Evolutionary conservation across 1,139 yeast species (phyloP), one percentile per base, ranked within the genome.

Genomic region (Maudiozyma humilis): DNA sequence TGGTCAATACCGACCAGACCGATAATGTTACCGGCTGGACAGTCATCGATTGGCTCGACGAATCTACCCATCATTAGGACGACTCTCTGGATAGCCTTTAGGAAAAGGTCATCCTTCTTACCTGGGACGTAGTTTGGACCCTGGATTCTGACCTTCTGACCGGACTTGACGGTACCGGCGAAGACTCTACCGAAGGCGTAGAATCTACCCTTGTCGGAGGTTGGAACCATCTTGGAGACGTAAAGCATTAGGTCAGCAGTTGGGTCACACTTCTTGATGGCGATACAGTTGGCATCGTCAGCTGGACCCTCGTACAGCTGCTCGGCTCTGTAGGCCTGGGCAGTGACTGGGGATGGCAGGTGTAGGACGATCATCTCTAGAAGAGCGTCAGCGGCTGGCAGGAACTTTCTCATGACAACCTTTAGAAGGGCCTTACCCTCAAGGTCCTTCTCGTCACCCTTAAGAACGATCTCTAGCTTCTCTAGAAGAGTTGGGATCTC

Each of bases 211-310:
- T 89, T 91, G 75, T 91, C 98, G 64, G 97, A 89, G 69, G 98
- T 91, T 74, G 98, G 98, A 64, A 91, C 97, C 98, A 91, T 91
- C 95, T 91, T 91, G 76, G 98, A 91, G 69, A 91, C 91, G 88
- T 91, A 91, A 72, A 91, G 81, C 98, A 91, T 91, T 70, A 91
- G 85, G 70, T 91, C 97, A 64, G 94, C 95, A 68, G 75, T 84
- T 69, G 98, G 96, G 78, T 91, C 97, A 84, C 98, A 91, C 82
- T 84, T 83, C 78, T 82, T 87, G 76, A 91, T 89, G 67, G 95
- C 95, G 58, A 76, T 72, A 76, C 89, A 86, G 66, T 82, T 78
- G 64, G 82, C 81, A 71, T 91, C 98, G 71, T 91, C 98, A 63
- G 83, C 57, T 72, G 98, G 98, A 80, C 98, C 98, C 78, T 91